These are phyloP conservation scores for Catharanthus roseus DNA, from an alignment of 257 asterid species.

Conservation along the genomic window DNA sequence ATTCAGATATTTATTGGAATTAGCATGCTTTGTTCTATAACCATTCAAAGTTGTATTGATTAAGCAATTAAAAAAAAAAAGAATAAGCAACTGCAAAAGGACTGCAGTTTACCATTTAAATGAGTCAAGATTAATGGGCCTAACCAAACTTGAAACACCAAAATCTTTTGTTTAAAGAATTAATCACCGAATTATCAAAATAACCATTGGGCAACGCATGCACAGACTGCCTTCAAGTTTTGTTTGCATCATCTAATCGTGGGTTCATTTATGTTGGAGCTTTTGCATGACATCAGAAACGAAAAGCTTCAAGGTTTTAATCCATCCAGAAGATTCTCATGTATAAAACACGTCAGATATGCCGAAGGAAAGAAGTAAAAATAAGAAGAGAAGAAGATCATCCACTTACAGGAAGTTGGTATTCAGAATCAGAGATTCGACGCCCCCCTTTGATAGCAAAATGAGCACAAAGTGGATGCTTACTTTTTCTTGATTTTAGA, in stretches of 20 bases:
- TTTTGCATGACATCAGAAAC: not conserved
- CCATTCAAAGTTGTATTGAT: not conserved
- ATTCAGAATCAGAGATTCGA: slow-evolving; percentile 67
- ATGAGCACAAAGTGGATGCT: slow-evolving; percentile 93
- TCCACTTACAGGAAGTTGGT: slow-evolving; percentile 87
- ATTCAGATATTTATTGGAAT: not conserved
- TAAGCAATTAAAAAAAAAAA: too few relatives aligned
- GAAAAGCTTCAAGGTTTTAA: not conserved
- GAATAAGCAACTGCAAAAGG: not conserved
- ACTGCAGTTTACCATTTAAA: not conserved
- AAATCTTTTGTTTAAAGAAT: not conserved
- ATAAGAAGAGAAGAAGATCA: slow-evolving; percentile 13
- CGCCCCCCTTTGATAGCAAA: slow-evolving; percentile 98
- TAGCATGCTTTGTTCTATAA: not conserved
- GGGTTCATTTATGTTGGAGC: not conserved
- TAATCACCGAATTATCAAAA: not conserved
- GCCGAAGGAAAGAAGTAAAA: slow-evolving; percentile 2
- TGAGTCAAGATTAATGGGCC: not conserved
- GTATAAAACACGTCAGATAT: not conserved
- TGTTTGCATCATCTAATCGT: not conserved
- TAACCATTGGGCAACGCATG: not conserved
- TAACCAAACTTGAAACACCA: not conserved
- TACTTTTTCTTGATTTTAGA: slow-evolving; percentile 74
- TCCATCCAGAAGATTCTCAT: not conserved
- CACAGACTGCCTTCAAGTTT: not conserved